Percentiles rank a stretch among this genome's conserved stretches.
phyloP scores from a whole-genome alignment of 331 rosid species.

The Acacia pycnantha region DNA sequence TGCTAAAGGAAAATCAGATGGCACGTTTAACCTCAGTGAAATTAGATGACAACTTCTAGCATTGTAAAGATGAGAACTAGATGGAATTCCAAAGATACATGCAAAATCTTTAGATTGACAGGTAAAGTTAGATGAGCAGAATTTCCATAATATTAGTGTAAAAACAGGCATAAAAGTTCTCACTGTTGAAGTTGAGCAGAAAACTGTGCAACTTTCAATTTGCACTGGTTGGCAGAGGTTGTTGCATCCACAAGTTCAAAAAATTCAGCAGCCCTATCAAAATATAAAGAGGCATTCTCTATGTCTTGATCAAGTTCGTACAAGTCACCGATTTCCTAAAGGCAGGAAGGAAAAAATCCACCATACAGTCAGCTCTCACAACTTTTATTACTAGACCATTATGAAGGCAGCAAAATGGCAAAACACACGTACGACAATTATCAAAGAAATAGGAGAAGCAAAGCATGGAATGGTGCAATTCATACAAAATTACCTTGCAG shows the following conservation, averaged over 20 bases:
- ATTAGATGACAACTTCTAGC: neutral
- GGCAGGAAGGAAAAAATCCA: constrained; percentile 18
- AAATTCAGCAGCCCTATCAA: constrained; percentile 53
- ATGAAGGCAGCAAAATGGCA: constrained; percentile 4
- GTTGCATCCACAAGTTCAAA: constrained; percentile 41
- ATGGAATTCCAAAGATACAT: constrained; percentile 22
- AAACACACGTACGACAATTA: neutral
- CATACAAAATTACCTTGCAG: constrained; percentile 45
- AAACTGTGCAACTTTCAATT: constrained; percentile 61
- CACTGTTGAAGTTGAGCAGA: constrained; percentile 54
- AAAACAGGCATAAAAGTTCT: constrained; percentile 30
- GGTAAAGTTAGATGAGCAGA: constrained; percentile 14
- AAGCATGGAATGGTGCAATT: neutral
- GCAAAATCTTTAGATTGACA: neutral
- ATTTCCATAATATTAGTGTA: neutral
- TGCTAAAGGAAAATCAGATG: constrained; percentile 8
- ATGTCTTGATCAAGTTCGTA: constrained; percentile 41
- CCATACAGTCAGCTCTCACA: neutral
- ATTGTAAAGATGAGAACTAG: neutral
- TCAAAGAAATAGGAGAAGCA: neutral
- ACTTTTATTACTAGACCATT: constrained; percentile 4
- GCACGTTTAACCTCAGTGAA: constrained; percentile 15
- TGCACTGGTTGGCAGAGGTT: constrained; percentile 59
- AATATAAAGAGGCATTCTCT: constrained; percentile 44
- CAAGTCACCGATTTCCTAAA: constrained; percentile 59